phyloP scores from a whole-genome alignment of 2,329 filamentous ascomycete species.

The Eutypa lata region DNA sequence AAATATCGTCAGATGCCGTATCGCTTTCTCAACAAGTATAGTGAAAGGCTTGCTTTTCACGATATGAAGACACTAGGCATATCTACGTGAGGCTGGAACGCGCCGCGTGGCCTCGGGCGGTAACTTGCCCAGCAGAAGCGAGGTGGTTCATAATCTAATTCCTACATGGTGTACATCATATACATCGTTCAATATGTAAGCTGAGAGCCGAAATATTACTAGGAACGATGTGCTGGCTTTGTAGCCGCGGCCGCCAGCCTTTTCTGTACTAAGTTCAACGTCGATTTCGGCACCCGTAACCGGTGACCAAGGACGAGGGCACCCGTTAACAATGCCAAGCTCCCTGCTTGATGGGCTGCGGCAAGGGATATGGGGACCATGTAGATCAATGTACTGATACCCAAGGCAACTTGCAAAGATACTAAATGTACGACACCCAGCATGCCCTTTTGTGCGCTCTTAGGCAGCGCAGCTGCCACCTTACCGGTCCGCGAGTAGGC shows the following conservation, averaged over 20 bases:
- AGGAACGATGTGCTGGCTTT: conserved; percentile 9
- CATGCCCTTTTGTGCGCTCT: conserved; percentile 64
- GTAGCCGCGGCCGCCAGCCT: conserved; percentile 32
- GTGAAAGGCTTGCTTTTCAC: too few species aligned
- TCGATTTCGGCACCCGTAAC: conserved; percentile 68
- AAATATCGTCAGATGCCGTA: too few species aligned
- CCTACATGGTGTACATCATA: conserved; percentile 2
- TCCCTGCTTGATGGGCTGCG: conserved; percentile 89
- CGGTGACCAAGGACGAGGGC: conserved; percentile 76
- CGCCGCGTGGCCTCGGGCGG: too few species aligned
- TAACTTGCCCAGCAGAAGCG: too few species aligned
- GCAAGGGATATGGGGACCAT: conserved; percentile 87
- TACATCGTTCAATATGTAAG: neutral
- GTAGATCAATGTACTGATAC: conserved; percentile 89
- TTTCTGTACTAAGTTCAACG: conserved; percentile 57
- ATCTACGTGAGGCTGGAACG: too few species aligned
- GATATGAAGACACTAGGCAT: too few species aligned
- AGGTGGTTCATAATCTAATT: too few species aligned
- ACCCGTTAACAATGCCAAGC: conserved; percentile 78
- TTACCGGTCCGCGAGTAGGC: conserved; percentile 71
- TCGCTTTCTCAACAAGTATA: too few species aligned
- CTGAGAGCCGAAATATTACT: neutral
- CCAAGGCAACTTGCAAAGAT: conserved; percentile 76
- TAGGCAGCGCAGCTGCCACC: conserved; percentile 57
- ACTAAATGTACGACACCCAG: conserved; percentile 81